phyloP scores from a whole-genome alignment of 768 basidiomycete species.

The Leucocoprinus leucothites region DNA sequence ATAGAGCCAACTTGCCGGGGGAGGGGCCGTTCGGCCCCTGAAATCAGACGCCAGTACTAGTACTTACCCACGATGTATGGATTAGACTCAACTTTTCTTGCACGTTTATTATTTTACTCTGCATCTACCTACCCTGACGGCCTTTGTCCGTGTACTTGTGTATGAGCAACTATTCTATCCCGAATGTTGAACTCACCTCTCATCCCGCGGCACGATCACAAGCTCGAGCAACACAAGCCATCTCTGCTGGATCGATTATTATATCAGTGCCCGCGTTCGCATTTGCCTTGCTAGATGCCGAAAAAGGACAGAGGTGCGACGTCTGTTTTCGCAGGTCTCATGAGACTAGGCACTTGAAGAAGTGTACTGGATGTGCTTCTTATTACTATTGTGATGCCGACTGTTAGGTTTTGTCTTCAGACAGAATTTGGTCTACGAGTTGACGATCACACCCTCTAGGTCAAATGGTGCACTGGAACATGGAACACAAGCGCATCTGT shows the following conservation, averaged over 20 bases:
- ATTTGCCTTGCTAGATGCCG: conserved; percentile 45
- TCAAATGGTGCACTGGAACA: conserved; percentile 65
- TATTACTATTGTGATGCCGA: conserved; percentile 70
- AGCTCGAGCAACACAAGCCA: conserved; percentile 36
- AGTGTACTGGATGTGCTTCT: conserved; percentile 63
- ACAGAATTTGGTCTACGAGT: conserved; percentile 4
- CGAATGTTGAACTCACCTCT: conserved; percentile 30
- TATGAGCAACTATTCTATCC: neutral
- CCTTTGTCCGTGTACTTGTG: too few species aligned
- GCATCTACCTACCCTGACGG: too few species aligned
- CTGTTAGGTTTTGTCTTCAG: conserved; percentile 42
- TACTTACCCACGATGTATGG: too few species aligned
- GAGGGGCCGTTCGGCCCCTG: too few species aligned
- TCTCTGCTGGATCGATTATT: conserved; percentile 48
- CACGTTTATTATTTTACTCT: too few species aligned
- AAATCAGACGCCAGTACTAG: too few species aligned
- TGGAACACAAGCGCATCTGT: conserved; percentile 69
- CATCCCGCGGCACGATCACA: conserved; percentile 50
- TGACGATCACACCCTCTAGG: conserved; percentile 36
- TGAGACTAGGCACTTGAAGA: conserved; percentile 34
- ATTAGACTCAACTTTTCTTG: too few species aligned
- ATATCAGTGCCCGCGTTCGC: conserved; percentile 42
- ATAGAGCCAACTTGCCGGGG: too few species aligned
- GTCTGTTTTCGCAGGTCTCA: conserved; percentile 43
- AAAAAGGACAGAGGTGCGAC: conserved; percentile 70